Conservation (phyloP, 2,329 filamentous ascomycete genomes). For the Westerdykella sp. region DNA sequence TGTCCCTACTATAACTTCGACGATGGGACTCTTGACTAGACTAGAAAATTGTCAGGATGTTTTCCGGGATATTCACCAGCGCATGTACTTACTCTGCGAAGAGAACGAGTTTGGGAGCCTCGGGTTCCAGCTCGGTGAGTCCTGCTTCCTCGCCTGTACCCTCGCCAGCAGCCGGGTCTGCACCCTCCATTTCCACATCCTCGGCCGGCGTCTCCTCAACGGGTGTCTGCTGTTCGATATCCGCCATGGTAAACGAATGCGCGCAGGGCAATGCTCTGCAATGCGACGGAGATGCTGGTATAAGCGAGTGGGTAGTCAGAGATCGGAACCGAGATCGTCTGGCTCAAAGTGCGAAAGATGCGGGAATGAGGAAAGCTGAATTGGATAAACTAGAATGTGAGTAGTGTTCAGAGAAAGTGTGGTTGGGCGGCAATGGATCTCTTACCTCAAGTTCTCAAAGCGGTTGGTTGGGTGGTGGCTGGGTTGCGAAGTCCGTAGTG, state of each 20-base stretch:
- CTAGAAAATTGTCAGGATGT: conserved; percentile 18
- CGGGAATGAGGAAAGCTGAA: neutral
- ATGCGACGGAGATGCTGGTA: neutral
- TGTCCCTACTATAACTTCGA: conserved; percentile 42
- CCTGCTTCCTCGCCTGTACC: conserved; percentile 26
- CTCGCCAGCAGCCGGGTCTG: conserved; percentile 10
- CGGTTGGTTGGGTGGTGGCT: no score
- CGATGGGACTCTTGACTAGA: conserved; percentile 45
- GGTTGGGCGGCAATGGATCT: neutral
- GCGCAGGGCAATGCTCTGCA: neutral
- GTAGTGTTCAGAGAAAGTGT: conserved; percentile 1
- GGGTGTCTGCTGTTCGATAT: conserved; percentile 24
- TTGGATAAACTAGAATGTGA: neutral
- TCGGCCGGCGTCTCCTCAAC: conserved; percentile 28
- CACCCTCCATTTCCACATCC: conserved; percentile 47
- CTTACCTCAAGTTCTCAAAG: no score
- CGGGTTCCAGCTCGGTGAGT: conserved; percentile 42
- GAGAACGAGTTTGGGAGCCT: conserved; percentile 35
- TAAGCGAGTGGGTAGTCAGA: neutral
- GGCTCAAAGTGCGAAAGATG: neutral
- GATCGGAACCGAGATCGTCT: neutral
- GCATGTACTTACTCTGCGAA: conserved; percentile 41
- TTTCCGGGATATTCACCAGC: neutral
- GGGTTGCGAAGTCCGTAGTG: no score
- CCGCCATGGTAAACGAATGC: conserved; percentile 18